phyloP scores from a whole-genome alignment of 306 rosid genomes.

The Trifolium fragiferum region DNA sequence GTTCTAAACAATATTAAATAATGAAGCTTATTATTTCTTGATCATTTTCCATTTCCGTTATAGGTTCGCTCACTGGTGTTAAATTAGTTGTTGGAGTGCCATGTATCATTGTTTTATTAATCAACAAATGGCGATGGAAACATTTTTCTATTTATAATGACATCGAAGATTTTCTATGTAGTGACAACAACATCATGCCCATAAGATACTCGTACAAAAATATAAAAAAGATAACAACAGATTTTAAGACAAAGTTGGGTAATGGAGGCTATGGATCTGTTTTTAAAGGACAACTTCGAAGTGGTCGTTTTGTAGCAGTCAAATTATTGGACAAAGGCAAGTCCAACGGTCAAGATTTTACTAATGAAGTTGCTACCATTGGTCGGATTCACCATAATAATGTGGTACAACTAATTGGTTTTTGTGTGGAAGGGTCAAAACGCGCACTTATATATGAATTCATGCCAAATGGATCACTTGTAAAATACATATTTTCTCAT shows the following conservation, averaged over 20 bases:
- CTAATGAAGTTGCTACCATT: conserved; percentile 5
- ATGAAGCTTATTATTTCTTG: no score
- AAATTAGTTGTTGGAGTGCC: conserved; percentile 11
- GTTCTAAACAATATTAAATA: no score
- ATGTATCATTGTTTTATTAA: not conserved
- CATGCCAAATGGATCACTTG: conserved; percentile 5
- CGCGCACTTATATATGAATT: conserved; percentile 23
- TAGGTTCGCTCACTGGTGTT: not conserved
- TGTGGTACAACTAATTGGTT: not conserved
- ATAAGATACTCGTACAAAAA: conserved; percentile 11
- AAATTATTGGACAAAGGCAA: conserved; percentile 2
- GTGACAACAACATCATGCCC: not conserved
- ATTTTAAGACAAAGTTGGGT: not conserved
- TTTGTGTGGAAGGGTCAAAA: conserved; percentile 5
- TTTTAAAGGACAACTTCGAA: conserved; percentile 16
- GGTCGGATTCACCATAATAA: conserved; percentile 17
- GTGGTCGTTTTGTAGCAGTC: conserved; percentile 2
- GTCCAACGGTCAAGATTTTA: not conserved
- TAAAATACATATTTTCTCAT: conserved; percentile 5
- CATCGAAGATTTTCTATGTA: conserved; percentile 36
- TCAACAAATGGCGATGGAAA: conserved; percentile 36
- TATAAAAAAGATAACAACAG: not conserved
- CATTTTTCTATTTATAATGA: conserved; percentile 35
- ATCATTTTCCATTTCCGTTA: no score
- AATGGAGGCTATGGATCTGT: conserved; percentile 6